Evolutionary conservation across 352 stramenopile genomes (phyloP).

Genomic region (Globisporangium cylindrosporum): DNA sequence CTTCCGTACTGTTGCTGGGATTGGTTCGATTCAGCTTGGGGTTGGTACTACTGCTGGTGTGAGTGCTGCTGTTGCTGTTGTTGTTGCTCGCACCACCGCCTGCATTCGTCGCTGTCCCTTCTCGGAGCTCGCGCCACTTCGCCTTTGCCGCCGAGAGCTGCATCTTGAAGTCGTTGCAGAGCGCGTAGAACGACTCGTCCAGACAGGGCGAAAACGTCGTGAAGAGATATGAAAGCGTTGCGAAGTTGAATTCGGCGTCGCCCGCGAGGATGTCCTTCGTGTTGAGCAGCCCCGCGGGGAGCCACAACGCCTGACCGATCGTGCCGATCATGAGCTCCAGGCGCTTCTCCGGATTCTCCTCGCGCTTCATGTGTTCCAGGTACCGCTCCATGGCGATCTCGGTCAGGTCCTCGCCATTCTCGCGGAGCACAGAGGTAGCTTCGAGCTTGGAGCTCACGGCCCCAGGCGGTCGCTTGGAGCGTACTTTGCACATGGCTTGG

Average conservation of each 20-base stretch:
- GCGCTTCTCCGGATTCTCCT: conserved; percentile 48
- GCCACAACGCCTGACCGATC: conserved; percentile 68
- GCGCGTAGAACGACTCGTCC: conserved; percentile 44
- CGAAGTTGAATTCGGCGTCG: conserved; percentile 79
- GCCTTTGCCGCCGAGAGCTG: conserved; percentile 50
- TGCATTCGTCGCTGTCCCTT: conserved; percentile 19
- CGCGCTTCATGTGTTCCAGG: conserved; percentile 52
- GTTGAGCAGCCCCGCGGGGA: conserved; percentile 56
- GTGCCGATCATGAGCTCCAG: conserved; percentile 73
- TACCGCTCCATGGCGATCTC: conserved; percentile 79
- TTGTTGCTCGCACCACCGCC: not conserved
- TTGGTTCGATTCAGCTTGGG: not conserved
- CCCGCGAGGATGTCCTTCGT: conserved; percentile 65
- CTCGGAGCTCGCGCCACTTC: conserved; percentile 66
- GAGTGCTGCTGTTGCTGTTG: conserved; percentile 4
- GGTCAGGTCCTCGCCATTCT: conserved; percentile 79
- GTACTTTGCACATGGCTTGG: conserved; percentile 54
- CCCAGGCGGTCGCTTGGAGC: conserved; percentile 30
- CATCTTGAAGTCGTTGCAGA: conserved; percentile 50
- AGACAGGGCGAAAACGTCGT: conserved; percentile 53
- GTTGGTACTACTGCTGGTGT: not conserved
- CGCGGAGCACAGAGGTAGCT: conserved; percentile 53
- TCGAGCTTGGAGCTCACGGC: conserved; percentile 42
- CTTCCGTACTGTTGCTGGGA: not conserved
- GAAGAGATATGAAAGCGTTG: conserved; percentile 67